Percentiles rank a stretch among this genome's conserved stretches.
phyloP scores from a whole-genome alignment of 805 yeast genomes.

The Schwanniomyces pseudopolymorphus region DNA sequence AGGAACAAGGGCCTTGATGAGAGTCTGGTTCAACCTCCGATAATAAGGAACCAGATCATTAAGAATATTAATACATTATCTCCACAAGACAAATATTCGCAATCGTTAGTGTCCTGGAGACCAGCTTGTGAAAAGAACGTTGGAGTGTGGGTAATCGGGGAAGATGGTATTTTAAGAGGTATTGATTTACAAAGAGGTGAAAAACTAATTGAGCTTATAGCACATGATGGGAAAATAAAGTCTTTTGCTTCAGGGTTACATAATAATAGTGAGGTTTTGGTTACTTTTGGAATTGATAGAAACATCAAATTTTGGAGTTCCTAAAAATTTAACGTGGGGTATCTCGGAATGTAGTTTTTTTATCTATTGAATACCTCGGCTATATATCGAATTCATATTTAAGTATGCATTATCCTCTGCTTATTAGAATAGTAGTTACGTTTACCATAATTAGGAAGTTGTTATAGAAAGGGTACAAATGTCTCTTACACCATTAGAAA shows the following conservation, averaged over 20 bases:
- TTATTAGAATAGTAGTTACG: not conserved
- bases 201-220: conserved; percentile 32
- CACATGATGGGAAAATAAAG: conserved; percentile 51
- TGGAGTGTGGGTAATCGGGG: conserved; percentile 70
- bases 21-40: conserved; percentile 5
- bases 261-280: conserved; percentile 31
- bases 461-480: conserved; percentile 17
- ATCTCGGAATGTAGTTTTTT: not conserved
- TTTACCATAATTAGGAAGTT: not conserved
- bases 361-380: not conserved
- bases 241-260: conserved; percentile 26
- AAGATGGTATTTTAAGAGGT: conserved; percentile 66
- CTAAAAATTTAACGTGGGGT: not conserved
- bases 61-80: conserved; percentile 45
- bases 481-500: conserved; percentile 67
- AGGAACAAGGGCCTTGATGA: conserved; percentile 23
- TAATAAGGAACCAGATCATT: conserved; percentile 25
- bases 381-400: not conserved
- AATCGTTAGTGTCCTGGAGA: conserved; percentile 49
- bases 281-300: conserved; percentile 50
- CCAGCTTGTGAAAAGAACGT: conserved; percentile 21
- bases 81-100: conserved; percentile 70
- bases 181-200: conserved; percentile 46
- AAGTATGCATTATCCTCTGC: not conserved
- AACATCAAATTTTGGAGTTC: conserved; percentile 3